These are phyloP conservation scores for Solanum bukasovii DNA, from an alignment of 257 asterid genomes.

Conservation along the genomic window DNA sequence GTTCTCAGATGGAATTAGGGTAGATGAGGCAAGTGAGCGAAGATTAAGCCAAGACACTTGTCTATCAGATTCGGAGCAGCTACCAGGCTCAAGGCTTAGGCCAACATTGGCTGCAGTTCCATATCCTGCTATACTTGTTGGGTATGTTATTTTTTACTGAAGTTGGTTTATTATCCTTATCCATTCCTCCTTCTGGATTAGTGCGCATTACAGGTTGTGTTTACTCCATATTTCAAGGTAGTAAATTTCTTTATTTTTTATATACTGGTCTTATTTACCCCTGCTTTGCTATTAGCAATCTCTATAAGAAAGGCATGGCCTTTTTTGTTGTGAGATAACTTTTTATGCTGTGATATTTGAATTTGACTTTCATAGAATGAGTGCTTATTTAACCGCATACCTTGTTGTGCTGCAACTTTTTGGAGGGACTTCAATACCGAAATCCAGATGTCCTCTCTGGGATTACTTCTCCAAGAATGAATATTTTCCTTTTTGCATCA, in stretches of 20 bases:
- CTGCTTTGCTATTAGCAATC: not conserved
- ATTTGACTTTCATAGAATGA: not conserved
- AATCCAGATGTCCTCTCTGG: not conserved
- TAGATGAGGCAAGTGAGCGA: conserved; percentile 53
- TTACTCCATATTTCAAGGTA: not conserved
- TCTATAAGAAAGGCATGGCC: not conserved
- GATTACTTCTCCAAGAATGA: not conserved
- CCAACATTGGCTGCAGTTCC: conserved; percentile 87
- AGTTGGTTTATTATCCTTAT: not conserved
- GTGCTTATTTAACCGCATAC: not conserved
- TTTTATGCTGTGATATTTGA: not conserved
- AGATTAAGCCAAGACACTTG: conserved; percentile 33
- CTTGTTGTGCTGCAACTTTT: not conserved
- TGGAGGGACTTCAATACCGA: not conserved
- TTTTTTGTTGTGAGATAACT: not conserved
- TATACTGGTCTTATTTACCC: not conserved
- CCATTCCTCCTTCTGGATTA: not conserved
- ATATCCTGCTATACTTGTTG: conserved; percentile 91
- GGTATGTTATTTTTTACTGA: conserved; percentile 40
- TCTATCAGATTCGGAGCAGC: conserved; percentile 65
- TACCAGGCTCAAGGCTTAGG: conserved; percentile 50
- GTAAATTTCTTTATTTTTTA: not conserved
- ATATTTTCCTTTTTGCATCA: not conserved
- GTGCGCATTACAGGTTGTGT: not conserved
- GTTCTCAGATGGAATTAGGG: conserved; percentile 55